These are phyloP conservation scores for Penicillium freii DNA, from an alignment of 2,329 filamentous ascomycete genomes.

Conservation along the genomic window DNA sequence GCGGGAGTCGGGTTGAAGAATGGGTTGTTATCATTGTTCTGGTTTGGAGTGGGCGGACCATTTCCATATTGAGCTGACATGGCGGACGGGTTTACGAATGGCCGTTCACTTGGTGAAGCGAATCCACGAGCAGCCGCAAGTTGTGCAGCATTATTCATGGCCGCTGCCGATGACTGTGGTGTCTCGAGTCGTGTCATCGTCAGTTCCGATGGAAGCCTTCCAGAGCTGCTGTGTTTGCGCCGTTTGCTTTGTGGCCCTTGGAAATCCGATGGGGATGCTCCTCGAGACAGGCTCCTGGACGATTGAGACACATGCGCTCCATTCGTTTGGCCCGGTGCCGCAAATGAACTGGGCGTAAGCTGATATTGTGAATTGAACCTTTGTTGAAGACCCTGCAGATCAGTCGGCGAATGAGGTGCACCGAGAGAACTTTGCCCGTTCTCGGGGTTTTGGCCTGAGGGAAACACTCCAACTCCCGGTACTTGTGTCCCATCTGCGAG, in stretches of 20 bases:
- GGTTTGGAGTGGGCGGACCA: conserved; percentile 64
- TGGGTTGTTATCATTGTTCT: conserved; percentile 58
- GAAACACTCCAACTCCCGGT: conserved; percentile 46
- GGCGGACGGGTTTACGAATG: conserved; percentile 47
- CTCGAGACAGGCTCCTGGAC: conserved; percentile 66
- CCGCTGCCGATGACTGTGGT: conserved; percentile 42
- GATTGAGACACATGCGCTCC: conserved; percentile 49
- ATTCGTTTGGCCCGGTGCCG: conserved; percentile 39
- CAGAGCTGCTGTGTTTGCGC: conserved; percentile 70
- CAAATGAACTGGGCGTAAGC: conserved; percentile 40
- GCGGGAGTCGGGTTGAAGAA: conserved; percentile 56
- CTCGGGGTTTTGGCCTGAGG: conserved; percentile 34
- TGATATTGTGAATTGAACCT: conserved; percentile 48
- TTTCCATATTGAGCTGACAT: conserved; percentile 53
- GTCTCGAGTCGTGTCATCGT: conserved; percentile 81
- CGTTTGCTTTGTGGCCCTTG: conserved; percentile 71
- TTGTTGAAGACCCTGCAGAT: conserved; percentile 60
- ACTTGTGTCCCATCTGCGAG: conserved; percentile 42
- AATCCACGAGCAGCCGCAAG: conserved; percentile 42
- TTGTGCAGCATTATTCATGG: conserved; percentile 41
- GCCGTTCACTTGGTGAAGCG: conserved; percentile 43
- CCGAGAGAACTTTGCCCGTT: conserved; percentile 28
- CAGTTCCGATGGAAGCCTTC: conserved; percentile 69
- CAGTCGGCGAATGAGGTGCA: conserved; percentile 48
- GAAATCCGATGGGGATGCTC: conserved; percentile 66